Evolutionary conservation across 495 filamentous ascomycete genomes (phyloP).

Genomic region (Penicilliopsis zonata): DNA sequence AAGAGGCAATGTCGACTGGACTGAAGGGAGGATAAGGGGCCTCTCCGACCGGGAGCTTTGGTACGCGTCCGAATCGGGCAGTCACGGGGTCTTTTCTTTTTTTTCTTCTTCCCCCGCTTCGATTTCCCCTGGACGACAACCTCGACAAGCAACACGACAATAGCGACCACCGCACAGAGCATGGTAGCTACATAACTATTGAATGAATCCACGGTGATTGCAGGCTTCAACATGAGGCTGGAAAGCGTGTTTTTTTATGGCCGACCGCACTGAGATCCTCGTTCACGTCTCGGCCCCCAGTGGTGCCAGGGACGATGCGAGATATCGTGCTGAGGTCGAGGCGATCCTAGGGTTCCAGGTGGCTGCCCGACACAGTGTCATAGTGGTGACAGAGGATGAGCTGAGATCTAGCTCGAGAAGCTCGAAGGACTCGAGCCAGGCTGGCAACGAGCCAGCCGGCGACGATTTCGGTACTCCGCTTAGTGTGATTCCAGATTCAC

Average conservation of each 20-base stretch:
- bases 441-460: constrained; percentile 9
- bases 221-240: background rate
- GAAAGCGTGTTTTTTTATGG: background rate
- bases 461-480: constrained; percentile 31
- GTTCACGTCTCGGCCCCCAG: constrained; percentile 59
- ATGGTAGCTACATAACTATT: background rate
- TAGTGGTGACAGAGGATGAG: too few relatives aligned
- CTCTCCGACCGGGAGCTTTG: too few relatives aligned
- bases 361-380: constrained; percentile 12
- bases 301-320: constrained; percentile 43
- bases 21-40: too few relatives aligned
- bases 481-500: constrained; percentile 37
- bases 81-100: too few relatives aligned
- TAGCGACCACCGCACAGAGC: too few relatives aligned
- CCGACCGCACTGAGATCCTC: constrained; percentile 42
- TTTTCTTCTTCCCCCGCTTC: too few relatives aligned
- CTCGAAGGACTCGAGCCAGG: background rate
- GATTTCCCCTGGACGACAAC: too few relatives aligned
- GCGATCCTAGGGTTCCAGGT: constrained; percentile 50
- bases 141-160: too few relatives aligned
- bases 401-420: too few relatives aligned
- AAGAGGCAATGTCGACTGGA: too few relatives aligned
- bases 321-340: constrained; percentile 48
- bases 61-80: too few relatives aligned
- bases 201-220: too few relatives aligned